phyloP scores from a whole-genome alignment of 352 stramenopile genomes.

The Globisporangium takayamanum region DNA sequence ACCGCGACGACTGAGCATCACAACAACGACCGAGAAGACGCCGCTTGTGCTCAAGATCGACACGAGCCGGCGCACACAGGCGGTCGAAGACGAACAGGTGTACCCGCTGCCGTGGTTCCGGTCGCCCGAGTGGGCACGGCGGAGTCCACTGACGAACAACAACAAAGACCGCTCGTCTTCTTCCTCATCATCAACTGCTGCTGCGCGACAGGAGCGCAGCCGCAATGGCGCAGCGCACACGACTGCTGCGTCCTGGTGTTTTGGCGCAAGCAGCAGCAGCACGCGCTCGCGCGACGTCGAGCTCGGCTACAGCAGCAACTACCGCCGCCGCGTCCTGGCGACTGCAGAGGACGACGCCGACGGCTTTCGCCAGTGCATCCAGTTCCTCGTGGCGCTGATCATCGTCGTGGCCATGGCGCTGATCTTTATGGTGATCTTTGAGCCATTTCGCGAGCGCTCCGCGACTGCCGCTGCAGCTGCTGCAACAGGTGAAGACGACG shows the following conservation, averaged over 20 bases:
- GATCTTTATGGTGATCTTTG: constrained; percentile 65
- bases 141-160: constrained; percentile 10
- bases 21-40: constrained; percentile 15
- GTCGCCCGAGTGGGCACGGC: constrained; percentile 50
- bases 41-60: constrained; percentile 40
- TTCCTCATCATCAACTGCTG: background rate
- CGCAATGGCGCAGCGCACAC: background rate
- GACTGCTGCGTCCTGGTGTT: background rate
- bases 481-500: background rate
- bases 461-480: background rate
- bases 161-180: too few relatives aligned
- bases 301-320: constrained; percentile 21
- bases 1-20: too few relatives aligned
- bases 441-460: constrained; percentile 28
- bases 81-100: constrained; percentile 34
- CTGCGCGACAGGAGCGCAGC: constrained; percentile 9
- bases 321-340: constrained; percentile 10
- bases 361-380: constrained; percentile 63
- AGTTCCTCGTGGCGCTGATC: constrained; percentile 68
- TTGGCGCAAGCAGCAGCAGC: background rate
- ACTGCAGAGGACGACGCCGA: constrained; percentile 26
- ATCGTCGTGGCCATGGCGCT: constrained; percentile 56
- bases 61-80: constrained; percentile 1
- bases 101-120: constrained; percentile 76
- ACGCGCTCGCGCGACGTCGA: constrained; percentile 29